These are phyloP conservation scores for Phytophthora rubi DNA, from an alignment of 352 stramenopile genomes.

Conservation along the genomic window DNA sequence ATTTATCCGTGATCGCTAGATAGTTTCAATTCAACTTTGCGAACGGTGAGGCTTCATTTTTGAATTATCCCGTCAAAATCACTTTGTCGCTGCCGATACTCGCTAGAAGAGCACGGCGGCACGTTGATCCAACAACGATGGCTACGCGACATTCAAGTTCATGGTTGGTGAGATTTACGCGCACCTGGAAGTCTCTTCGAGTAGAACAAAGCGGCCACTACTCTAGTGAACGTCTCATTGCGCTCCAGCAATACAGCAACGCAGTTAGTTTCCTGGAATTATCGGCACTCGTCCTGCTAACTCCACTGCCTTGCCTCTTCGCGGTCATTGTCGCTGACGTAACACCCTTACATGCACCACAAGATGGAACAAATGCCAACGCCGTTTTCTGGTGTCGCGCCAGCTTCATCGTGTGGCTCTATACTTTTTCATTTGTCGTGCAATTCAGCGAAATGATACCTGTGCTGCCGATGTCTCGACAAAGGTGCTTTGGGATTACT, in stretches of 20 bases:
- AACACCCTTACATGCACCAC: conserved; percentile 7
- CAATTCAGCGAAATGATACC: conserved; percentile 17
- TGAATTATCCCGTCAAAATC: not conserved
- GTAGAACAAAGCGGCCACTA: conserved; percentile 6
- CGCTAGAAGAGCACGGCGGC: not conserved
- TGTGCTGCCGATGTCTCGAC: conserved; percentile 8
- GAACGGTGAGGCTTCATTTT: not conserved
- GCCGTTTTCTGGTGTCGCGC: conserved; percentile 17
- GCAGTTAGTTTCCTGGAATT: not conserved
- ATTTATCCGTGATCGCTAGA: not conserved
- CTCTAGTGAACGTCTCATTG: not conserved
- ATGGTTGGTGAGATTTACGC: not conserved
- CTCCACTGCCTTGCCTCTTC: conserved; percentile 5
- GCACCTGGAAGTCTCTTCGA: not conserved
- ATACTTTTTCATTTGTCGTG: conserved; percentile 12
- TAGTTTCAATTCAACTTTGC: not conserved
- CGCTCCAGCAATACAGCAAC: conserved; percentile 12
- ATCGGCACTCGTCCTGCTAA: not conserved
- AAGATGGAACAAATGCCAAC: conserved; percentile 15
- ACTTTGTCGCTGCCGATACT: not conserved
- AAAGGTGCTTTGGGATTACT: conserved; percentile 14
- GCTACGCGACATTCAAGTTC: not conserved
- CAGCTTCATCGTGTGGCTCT: conserved; percentile 3
- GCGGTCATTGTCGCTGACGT: conserved; percentile 6
- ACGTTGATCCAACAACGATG: not conserved